Evolutionary conservation across 805 yeast species (phyloP).

Genomic region (Candida quercuum): DNA sequence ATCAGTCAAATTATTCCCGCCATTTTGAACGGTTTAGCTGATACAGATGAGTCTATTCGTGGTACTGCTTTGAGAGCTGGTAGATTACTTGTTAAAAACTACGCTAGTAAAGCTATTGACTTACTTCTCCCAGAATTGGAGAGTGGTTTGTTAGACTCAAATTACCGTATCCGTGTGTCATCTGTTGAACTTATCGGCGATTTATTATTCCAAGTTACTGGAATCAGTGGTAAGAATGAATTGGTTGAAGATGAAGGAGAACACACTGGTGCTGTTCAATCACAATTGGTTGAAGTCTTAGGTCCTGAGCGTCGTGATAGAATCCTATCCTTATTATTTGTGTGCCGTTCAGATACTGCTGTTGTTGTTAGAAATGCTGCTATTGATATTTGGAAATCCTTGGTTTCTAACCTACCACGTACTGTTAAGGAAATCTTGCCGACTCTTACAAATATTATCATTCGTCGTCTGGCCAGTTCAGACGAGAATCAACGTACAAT

Average conservation of each 20-base stretch:
- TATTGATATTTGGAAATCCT: constrained; percentile 92
- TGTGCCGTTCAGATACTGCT: constrained; percentile 89
- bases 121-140: constrained; percentile 91
- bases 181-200: constrained; percentile 96
- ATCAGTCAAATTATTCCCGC: constrained; percentile 85
- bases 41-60: constrained; percentile 76
- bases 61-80: constrained; percentile 92
- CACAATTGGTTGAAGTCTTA: constrained; percentile 66
- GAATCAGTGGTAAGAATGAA: constrained; percentile 75
- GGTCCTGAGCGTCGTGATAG: constrained; percentile 89
- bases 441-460: constrained; percentile 71
- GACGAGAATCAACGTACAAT: constrained; percentile 76
- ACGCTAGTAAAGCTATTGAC: constrained; percentile 90
- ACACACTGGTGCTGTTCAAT: constrained; percentile 46
- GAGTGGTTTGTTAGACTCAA: constrained; percentile 75
- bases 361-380: constrained; percentile 86
- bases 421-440: constrained; percentile 91
- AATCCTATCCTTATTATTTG: constrained; percentile 77
- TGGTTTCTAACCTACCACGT: constrained; percentile 93
- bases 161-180: constrained; percentile 82
- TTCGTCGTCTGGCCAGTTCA: constrained; percentile 76
- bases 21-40: constrained; percentile 86
- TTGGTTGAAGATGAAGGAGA: constrained; percentile 50
- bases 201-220: constrained; percentile 87
- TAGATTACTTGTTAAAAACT: constrained; percentile 82